Percentiles rank a stretch among this genome's conserved stretches.
Conservation (phyloP, 352 stramenopile genomes). For the Pythium oligandrum region DNA sequence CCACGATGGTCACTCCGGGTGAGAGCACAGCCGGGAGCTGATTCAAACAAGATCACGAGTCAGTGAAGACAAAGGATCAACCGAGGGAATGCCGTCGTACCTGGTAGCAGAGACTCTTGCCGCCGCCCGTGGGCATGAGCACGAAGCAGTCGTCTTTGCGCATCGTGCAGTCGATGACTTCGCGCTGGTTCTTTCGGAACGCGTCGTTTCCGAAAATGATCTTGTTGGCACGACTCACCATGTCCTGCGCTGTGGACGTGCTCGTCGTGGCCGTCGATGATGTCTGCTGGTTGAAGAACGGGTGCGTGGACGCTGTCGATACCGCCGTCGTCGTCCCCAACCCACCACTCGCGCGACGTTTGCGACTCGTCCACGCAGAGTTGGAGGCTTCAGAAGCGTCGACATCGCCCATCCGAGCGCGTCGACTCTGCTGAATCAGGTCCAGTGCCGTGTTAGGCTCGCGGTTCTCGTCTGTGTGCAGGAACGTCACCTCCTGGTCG, state of each 20-base stretch:
- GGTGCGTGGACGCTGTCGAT: background rate
- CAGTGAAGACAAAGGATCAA: too few relatives aligned
- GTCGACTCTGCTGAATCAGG: slow-evolving; percentile 15
- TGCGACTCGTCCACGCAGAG: too few relatives aligned
- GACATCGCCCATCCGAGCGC: too few relatives aligned
- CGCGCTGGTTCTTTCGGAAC: slow-evolving; percentile 90
- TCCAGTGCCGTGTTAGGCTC: slow-evolving; percentile 54
- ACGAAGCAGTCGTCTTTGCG: slow-evolving; percentile 89
- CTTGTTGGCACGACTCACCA: slow-evolving; percentile 52
- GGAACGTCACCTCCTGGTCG: background rate
- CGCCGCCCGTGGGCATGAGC: slow-evolving; percentile 92
- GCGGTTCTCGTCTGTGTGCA: slow-evolving; percentile 24
- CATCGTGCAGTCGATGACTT: slow-evolving; percentile 91
- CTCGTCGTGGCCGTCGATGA: background rate
- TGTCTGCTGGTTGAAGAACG: slow-evolving; percentile 8
- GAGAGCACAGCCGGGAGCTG: slow-evolving; percentile 55
- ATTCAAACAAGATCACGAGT: too few relatives aligned
- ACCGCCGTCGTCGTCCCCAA: background rate
- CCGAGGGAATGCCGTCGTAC: slow-evolving; percentile 18
- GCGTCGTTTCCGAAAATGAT: slow-evolving; percentile 61
- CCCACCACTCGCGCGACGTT: too few relatives aligned
- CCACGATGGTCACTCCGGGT: slow-evolving; percentile 87
- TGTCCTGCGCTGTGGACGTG: slow-evolving; percentile 17
- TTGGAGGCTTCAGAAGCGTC: too few relatives aligned
- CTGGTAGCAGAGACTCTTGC: slow-evolving; percentile 92